These are phyloP conservation scores for Lactarius akahatsu DNA, from an alignment of 768 basidiomycete genomes.

Conservation along the genomic window DNA sequence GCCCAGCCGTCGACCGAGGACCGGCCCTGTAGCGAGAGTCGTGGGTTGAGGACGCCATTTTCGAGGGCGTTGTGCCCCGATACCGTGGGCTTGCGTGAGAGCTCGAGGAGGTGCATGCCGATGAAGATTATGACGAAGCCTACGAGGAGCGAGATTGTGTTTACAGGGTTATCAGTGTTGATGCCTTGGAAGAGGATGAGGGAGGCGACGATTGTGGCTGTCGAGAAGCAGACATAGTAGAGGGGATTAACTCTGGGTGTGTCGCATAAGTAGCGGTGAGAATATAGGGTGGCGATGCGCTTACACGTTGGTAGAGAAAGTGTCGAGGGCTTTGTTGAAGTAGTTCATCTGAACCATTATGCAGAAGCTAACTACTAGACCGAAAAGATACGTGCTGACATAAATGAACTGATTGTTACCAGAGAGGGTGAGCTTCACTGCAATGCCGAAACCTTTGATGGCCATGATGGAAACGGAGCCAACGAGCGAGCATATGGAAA, in stretches of 20 bases:
- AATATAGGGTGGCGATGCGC: conserved; percentile 36
- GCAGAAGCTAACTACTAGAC: conserved; percentile 73
- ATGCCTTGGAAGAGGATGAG: conserved; percentile 97
- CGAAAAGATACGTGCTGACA: conserved; percentile 96
- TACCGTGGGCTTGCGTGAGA: conserved; percentile 61
- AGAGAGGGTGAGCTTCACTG: conserved; percentile 88
- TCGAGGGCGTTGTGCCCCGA: conserved; percentile 58
- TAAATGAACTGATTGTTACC: conserved; percentile 96
- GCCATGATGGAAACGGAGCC: conserved; percentile 99
- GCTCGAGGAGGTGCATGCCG: conserved; percentile 92
- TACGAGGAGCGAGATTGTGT: conserved; percentile 82
- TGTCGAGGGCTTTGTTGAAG: conserved; percentile 97
- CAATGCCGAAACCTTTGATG: conserved; percentile 97
- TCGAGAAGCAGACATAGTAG: conserved; percentile 97
- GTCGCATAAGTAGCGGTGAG: not conserved
- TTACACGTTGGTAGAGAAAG: conserved; percentile 96
- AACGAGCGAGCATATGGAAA: conserved; percentile 94
- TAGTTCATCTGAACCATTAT: conserved; percentile 95
- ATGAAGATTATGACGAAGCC: conserved; percentile 94
- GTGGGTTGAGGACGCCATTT: conserved; percentile 69
- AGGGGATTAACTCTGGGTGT: conserved; percentile 84
- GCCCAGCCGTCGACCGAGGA: conserved; percentile 79
- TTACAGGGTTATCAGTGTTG: conserved; percentile 80
- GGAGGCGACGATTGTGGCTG: conserved; percentile 89
- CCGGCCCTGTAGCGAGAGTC: conserved; percentile 77